Evolutionary conservation across 495 filamentous ascomycete genomes (phyloP).

Genomic region (Bacidia gigantensis): DNA sequence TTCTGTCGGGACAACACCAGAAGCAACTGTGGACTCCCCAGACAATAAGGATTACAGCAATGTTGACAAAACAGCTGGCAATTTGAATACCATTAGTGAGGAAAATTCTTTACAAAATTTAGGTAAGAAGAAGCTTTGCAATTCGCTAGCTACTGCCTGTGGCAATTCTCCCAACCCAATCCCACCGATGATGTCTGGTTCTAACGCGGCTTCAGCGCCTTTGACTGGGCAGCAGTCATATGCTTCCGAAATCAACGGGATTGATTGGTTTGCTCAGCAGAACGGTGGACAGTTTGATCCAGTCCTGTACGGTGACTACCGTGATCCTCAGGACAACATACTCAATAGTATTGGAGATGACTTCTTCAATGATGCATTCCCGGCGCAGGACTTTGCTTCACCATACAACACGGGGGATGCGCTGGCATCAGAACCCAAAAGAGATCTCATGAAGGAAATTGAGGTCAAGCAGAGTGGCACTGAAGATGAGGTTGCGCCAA

Average conservation of each 20-base stretch:
- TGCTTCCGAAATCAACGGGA: constrained; percentile 17
- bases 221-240: too few species aligned
- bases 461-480: constrained; percentile 54
- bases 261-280: constrained; percentile 74
- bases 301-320: constrained; percentile 81
- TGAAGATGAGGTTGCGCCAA: constrained; percentile 50
- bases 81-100: constrained; percentile 21
- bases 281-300: constrained; percentile 86
- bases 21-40: constrained; percentile 47
- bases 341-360: constrained; percentile 53
- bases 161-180: constrained; percentile 57
- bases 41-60: constrained; percentile 3
- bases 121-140: constrained; percentile 52
- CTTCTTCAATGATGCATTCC: constrained; percentile 84
- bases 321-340: constrained; percentile 72
- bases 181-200: constrained; percentile 29
- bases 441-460: constrained; percentile 58
- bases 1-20: constrained; percentile 76
- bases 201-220: constrained; percentile 18
- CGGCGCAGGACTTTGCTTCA: constrained; percentile 53
- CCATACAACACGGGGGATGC: constrained; percentile 54
- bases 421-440: constrained; percentile 35
- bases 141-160: constrained; percentile 58
- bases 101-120: constrained; percentile 26
- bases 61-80: constrained; percentile 12